These are phyloP conservation scores for Talaromyces pinophilus DNA, from an alignment of 2,329 filamentous ascomycete species.

Conservation along the genomic window DNA sequence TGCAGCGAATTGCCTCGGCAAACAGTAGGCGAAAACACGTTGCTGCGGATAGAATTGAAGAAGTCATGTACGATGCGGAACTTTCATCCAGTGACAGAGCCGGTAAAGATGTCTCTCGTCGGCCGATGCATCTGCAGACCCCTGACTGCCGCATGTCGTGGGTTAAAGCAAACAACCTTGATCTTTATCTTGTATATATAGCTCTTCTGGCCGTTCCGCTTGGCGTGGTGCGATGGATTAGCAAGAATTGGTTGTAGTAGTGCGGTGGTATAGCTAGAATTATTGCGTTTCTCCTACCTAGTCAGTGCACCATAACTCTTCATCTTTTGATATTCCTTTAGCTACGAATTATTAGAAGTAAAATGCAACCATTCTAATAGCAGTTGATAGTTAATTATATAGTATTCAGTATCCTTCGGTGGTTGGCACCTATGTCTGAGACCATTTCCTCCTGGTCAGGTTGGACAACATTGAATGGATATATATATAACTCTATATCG, in stretches of 20 bases:
- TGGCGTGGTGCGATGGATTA: not conserved
- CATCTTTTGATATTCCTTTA: not conserved
- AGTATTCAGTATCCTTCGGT: no score
- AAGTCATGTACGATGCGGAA: not conserved
- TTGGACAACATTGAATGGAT: no score
- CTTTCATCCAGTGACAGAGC: not conserved
- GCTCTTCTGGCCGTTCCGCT: not conserved
- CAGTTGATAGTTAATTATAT: no score
- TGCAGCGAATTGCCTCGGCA: not conserved
- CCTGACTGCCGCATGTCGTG: not conserved
- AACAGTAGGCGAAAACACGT: not conserved
- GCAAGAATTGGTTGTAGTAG: not conserved
- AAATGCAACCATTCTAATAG: not conserved
- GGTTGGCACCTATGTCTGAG: no score
- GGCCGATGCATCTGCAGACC: not conserved
- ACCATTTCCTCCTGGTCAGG: no score
- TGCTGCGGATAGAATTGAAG: not conserved
- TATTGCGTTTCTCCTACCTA: not conserved
- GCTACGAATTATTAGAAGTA: not conserved
- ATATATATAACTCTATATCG: no score
- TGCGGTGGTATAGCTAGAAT: not conserved
- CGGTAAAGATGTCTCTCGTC: not conserved
- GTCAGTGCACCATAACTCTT: not conserved
- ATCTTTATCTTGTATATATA: not conserved
- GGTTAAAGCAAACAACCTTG: not conserved